Evolutionary conservation across 257 asterid genomes (phyloP), one percentile per base, ranked within the genome.

Genomic region (Oldenlandia corymbosa): DNA sequence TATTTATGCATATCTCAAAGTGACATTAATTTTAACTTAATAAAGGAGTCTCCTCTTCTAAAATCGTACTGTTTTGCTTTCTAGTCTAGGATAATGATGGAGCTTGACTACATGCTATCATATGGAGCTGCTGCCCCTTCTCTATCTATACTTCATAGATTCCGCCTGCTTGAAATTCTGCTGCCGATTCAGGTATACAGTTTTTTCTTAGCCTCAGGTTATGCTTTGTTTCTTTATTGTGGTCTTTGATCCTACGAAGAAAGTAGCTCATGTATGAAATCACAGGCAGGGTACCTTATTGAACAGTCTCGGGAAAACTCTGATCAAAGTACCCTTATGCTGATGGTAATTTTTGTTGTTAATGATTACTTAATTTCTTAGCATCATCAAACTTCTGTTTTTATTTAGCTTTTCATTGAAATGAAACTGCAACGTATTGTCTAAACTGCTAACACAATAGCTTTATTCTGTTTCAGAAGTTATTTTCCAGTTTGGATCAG

Each of bases 81-180:
- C 67, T 85, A 87, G 97, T 43, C 95, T 73, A 84, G 99, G 77
- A 62, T 87, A 70, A 58, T 54, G 71, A 60, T 87, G 87, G 99
- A 89, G 80, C 64, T 92, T 65, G 79, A 85, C 76, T 87, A 89
- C 75, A 89, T 92, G 97, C 84, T 92, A 39, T 84, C 99, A 16
- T 92, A 84, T 77, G 99, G 99, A 65, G 97, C 99, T 69, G 96
- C 97, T 30, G 96, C 75, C 78, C 82, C 87, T 77, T 89, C 99
- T 67, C 66, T 92, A 58, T 68, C 75, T 71, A 71, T 89, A 81
- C 96, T 92, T 68, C 75, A 72, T 73, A 83, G 80, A 81, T 89
- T 78, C 75, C 80, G 65, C 60, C 66, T 92, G 69, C 94, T 92
- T 17, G 87, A 79, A 61, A 77, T 84, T 39, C 75, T 92, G 71